These are phyloP conservation scores for Nannizziopsis arthrosporioides DNA, from an alignment of 2,329 filamentous ascomycete species.

Conservation along the genomic window DNA sequence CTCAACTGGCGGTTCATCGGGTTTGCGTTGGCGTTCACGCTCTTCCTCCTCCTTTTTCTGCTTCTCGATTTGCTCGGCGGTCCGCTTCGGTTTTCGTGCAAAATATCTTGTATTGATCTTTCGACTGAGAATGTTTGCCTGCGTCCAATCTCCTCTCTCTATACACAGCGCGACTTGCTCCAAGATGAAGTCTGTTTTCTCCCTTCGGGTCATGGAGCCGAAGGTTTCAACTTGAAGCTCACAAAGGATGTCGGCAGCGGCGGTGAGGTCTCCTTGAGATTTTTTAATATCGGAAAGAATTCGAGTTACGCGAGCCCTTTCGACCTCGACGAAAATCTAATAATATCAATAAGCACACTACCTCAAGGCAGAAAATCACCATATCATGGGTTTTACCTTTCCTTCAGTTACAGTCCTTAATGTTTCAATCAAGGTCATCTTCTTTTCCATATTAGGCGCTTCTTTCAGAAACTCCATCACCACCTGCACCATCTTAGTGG, in stretches of 20 bases:
- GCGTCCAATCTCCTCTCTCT: slow-evolving; percentile 89
- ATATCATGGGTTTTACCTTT: slow-evolving; percentile 49
- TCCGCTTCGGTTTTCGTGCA: slow-evolving; percentile 80
- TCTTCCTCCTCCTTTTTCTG: slow-evolving; percentile 75
- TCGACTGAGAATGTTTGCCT: slow-evolving; percentile 81
- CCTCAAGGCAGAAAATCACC: neutral
- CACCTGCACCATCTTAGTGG: slow-evolving; percentile 96
- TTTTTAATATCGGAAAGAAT: slow-evolving; percentile 98
- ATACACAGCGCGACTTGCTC: slow-evolving; percentile 92
- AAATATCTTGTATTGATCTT: slow-evolving; percentile 97
- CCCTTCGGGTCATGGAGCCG: slow-evolving; percentile 89
- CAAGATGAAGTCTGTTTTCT: slow-evolving; percentile 98
- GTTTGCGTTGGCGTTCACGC: slow-evolving; percentile 60
- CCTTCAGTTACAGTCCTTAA: slow-evolving; percentile 93
- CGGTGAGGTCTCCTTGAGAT: slow-evolving; percentile 78
- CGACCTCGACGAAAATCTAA: slow-evolving; percentile 95
- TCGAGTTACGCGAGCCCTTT: slow-evolving; percentile 86
- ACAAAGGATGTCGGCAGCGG: slow-evolving; percentile 84
- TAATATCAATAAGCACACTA: slow-evolving; percentile 11
- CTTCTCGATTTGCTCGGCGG: slow-evolving; percentile 76
- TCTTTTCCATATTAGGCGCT: slow-evolving; percentile 73
- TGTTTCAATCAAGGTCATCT: slow-evolving; percentile 88
- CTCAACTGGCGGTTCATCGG: slow-evolving; percentile 64
- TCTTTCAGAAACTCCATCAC: slow-evolving; percentile 86
- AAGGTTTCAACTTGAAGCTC: slow-evolving; percentile 98